phyloP scores from a whole-genome alignment of 2,329 filamentous ascomycete genomes.

The Raffaelea albimanens region DNA sequence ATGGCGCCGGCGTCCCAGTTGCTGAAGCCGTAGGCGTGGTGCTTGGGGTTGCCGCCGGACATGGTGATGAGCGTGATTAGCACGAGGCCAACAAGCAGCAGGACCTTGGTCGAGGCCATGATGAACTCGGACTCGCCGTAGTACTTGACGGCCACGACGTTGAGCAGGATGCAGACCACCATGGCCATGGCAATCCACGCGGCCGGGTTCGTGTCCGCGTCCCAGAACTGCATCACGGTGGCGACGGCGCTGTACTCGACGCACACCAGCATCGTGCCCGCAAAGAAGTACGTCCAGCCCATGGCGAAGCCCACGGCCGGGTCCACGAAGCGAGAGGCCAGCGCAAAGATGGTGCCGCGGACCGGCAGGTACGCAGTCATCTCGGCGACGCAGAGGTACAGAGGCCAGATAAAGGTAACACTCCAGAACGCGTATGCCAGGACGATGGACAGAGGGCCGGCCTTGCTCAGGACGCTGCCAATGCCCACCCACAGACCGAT shows the following conservation, averaged over 20 bases:
- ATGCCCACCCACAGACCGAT: slow-evolving; percentile 53
- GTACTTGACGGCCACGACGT: slow-evolving; percentile 23
- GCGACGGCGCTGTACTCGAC: slow-evolving; percentile 29
- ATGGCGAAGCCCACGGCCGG: slow-evolving; percentile 51
- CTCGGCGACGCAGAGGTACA: slow-evolving; percentile 57
- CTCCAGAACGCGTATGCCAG: slow-evolving; percentile 49
- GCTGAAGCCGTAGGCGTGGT: slow-evolving; percentile 30
- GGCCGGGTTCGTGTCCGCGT: slow-evolving; percentile 29
- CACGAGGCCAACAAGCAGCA: slow-evolving; percentile 45
- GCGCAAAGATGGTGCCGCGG: slow-evolving; percentile 52
- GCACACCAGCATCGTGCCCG: slow-evolving; percentile 27
- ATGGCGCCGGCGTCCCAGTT: slow-evolving; percentile 36
- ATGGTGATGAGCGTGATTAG: slow-evolving; percentile 45
- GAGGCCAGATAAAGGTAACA: slow-evolving; percentile 39
- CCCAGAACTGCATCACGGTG: slow-evolving; percentile 35
- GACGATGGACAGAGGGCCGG: slow-evolving; percentile 40
- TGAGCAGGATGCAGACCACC: slow-evolving; percentile 6
- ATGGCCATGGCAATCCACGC: slow-evolving; percentile 48
- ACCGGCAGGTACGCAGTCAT: slow-evolving; percentile 56
- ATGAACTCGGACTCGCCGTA: slow-evolving; percentile 32
- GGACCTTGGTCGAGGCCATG: slow-evolving; percentile 32
- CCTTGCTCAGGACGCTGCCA: slow-evolving; percentile 39
- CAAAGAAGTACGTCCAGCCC: slow-evolving; percentile 33
- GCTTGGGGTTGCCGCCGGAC: slow-evolving; percentile 42
- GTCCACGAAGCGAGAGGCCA: slow-evolving; percentile 56